phyloP scores from a whole-genome alignment of 768 basidiomycete genomes.

The Trametes cubensis region DNA sequence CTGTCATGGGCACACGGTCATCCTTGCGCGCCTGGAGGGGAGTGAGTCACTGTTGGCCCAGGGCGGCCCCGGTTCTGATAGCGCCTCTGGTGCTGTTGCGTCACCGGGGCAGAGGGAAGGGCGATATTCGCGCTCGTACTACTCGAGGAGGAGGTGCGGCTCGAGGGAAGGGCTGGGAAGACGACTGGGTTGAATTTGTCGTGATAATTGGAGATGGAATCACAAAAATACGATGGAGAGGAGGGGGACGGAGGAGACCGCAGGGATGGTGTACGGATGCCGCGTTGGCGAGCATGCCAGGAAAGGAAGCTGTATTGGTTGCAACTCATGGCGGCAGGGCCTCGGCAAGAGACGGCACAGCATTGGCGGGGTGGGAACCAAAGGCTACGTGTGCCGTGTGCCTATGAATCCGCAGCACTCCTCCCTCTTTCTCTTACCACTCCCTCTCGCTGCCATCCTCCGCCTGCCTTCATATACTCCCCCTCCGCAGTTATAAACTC shows the following conservation, averaged over 20 bases:
- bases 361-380: conserved; percentile 25
- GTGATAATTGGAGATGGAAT: conserved; percentile 3
- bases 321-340: conserved; percentile 9
- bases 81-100: neutral
- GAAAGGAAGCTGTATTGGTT: conserved; percentile 21
- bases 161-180: neutral
- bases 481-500: conserved; percentile 28
- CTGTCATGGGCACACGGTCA: conserved; percentile 15
- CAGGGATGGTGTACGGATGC: conserved; percentile 18
- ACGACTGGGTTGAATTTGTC: conserved; percentile 4
- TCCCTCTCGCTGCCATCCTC: conserved; percentile 19
- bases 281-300: conserved; percentile 18
- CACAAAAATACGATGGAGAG: neutral
- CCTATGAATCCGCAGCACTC: conserved; percentile 24
- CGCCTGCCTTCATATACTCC: conserved; percentile 26
- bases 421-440: conserved; percentile 25
- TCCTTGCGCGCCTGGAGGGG: neutral
- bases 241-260: neutral
- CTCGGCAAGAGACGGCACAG: conserved; percentile 26
- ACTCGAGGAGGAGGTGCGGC: neutral
- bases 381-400: conserved; percentile 23
- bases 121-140: neutral
- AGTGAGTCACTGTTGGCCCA: conserved; percentile 13
- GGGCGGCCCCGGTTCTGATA: conserved; percentile 19
- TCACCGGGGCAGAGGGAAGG: conserved; percentile 4